These are phyloP conservation scores for Epichloe aotearoae DNA, from an alignment of 2,329 filamentous ascomycete species.

Conservation along the genomic window DNA sequence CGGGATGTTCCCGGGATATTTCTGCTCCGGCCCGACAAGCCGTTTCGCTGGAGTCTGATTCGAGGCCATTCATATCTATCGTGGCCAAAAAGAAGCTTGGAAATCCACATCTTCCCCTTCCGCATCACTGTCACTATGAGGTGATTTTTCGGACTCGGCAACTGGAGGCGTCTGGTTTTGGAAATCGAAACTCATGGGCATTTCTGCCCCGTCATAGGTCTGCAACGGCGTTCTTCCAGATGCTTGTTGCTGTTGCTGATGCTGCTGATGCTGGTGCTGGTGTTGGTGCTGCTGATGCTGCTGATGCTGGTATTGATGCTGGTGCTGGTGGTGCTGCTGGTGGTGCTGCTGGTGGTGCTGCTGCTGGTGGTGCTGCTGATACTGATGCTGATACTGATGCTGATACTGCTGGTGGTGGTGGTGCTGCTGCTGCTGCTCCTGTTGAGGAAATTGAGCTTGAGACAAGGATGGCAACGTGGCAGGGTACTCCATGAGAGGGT, in stretches of 20 bases:
- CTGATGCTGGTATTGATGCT: no score
- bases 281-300: accelerated
- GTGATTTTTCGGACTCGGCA: neutral
- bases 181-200: neutral
- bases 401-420: accelerated
- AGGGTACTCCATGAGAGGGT: neutral
- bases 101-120: neutral
- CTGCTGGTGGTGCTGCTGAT: accelerated
- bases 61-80: neutral
- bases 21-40: neutral
- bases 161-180: neutral
- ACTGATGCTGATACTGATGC: accelerated
- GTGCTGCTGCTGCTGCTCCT: no score
- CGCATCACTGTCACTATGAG: neutral
- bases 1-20: no score
- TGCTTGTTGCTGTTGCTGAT: neutral
- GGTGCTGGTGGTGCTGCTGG: accelerated
- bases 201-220: neutral
- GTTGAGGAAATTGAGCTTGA: neutral
- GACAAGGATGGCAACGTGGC: neutral
- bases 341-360: accelerated
- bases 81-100: neutral
- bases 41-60: no score
- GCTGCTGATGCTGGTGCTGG: no score
- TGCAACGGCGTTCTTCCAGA: no score